Evolutionary conservation across 1,284 basidiomycete genomes (phyloP), one percentile per base, ranked within the genome.

Genomic region (Cerioporus squamosus): DNA sequence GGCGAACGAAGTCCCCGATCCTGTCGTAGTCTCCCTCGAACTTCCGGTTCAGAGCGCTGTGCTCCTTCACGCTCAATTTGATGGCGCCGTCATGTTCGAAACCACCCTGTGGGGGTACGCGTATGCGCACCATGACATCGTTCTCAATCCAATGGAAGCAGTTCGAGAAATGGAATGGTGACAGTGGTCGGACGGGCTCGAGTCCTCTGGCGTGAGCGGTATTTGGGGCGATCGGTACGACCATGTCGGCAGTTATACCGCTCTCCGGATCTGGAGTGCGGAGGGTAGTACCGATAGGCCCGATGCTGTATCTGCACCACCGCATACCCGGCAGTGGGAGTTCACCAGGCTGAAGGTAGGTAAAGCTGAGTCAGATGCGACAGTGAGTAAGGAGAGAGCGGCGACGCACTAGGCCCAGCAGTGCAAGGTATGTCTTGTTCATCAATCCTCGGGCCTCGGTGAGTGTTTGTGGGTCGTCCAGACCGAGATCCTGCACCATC

Each of bases 221-320:
- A 8, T 55, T 55, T 8, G 53, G 46, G 12, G 33, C 40, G 22
- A 55, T 55, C 7, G 53, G 46, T 17, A 48, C 23, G 17, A 45
- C 47, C 46, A 49, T 55, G 5, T 55, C 53, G 10, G 53, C 5
- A 1, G 53, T 55, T 26, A 36, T n/a, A 12, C 20, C 18, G 3
- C 7, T 5, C 15, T 5, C 9, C 29, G 31, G 10, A 8, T 43
- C 40, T 5, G n/a, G 22, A 4, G n/a, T 9, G n/a, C 18, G 40
- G 4, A 43, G n/a, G n/a, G 18, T 20, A 6, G 40, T 18, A 2
- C 18, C 18, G 9, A 43, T 22, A 7, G 8, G 8, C 8, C 6
- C 10, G 18, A 43, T 17, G 40, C 14, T 20, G 18, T 22, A 20
- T 6, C 12, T 14, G n/a, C 50, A 59, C 52, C 52, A 54, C 4